phyloP scores from a whole-genome alignment of 2,329 filamentous ascomycete species.

The Gyromitra esculenta region DNA sequence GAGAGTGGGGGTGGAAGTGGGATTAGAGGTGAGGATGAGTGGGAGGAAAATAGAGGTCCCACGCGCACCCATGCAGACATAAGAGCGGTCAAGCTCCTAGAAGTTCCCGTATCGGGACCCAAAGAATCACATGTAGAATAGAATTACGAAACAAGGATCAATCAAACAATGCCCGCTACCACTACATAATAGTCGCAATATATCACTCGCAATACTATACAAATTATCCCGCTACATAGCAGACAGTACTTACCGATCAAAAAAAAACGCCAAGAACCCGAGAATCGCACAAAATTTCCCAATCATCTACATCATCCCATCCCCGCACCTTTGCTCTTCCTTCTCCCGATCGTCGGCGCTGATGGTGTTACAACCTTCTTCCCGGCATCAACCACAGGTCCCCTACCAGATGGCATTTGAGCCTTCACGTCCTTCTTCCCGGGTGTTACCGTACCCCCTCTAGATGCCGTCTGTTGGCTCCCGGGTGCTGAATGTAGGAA shows the following conservation, averaged over 20 bases:
- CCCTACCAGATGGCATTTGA: constrained; percentile 3
- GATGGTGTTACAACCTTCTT: constrained; percentile 12
- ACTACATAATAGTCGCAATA: neutral
- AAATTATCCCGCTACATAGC: neutral
- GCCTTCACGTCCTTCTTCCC: constrained; percentile 32
- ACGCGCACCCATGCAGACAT: too few species aligned
- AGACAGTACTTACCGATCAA: neutral
- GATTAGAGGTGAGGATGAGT: too few species aligned
- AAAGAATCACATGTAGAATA: too few species aligned
- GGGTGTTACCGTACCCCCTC: constrained; percentile 7
- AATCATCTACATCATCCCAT: neutral
- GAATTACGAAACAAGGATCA: neutral
- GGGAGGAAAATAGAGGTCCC: too few species aligned
- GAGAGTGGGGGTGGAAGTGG: too few species aligned
- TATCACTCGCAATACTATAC: constrained; percentile 6
- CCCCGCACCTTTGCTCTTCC: constrained; percentile 28
- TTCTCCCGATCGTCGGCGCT: constrained; percentile 21
- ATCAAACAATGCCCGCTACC: neutral
- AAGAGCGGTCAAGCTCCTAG: too few species aligned
- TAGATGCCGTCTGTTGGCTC: neutral
- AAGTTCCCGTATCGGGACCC: too few species aligned
- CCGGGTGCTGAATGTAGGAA: constrained; percentile 41
- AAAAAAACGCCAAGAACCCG: constrained; percentile 2
- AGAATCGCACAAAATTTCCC: neutral
- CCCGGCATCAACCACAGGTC: neutral